Base-by-base conservation (phyloP, 179 eudicot genomes). In the Patellifolia procumbens region DNA sequence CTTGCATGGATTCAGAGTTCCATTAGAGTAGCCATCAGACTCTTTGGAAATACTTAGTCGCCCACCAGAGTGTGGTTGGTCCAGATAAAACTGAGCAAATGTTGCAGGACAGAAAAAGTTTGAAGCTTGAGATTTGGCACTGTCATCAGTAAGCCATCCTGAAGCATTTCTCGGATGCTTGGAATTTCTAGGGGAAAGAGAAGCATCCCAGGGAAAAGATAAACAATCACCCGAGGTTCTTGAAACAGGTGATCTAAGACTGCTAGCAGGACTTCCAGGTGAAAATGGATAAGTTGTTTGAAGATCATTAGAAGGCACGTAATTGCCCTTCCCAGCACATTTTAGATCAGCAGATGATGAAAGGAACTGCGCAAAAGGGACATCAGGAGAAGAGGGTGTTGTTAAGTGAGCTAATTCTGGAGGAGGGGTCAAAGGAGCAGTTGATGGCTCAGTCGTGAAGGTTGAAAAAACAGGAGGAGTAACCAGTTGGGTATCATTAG, bases 61-160 rank as follows among this genome's bases (percentile, higher is more conserved):
- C 56, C 97, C 99, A 74, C 92, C 97, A 75, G 92, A 84, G 82
- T 89, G 91, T 12, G 97, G 86, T 37, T 87, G 96, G 69, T 95
- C 98, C 77, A 90, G 81, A 85, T 95, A 95, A 69, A 89, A 95
- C 76, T 95, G 97, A n/a, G 97, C 97, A 89, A 93, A 95, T 63
- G 97, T 95, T 28, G 87, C 97, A 51, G 97, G 99, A 83, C 99
- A 95, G 85, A 95, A 95, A 82, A 95, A 95, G 84, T 93, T 95
- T 42, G 97, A 88, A 84, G 89, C 94, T 65, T 85, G 91, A 49
- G 91, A 80, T 78, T 83, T 87, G 56, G 89, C 74, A 52, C 81
- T 86, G 75, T 76, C 72, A 68, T 83, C 73, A 76, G 86, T 63
- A 68, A 81, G 80, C 82, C 83, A 75, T 72, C 87, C 89, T 17